Conservation (phyloP, 2,329 filamentous ascomycete genomes). For the Drechslerella stenobrocha region DNA sequence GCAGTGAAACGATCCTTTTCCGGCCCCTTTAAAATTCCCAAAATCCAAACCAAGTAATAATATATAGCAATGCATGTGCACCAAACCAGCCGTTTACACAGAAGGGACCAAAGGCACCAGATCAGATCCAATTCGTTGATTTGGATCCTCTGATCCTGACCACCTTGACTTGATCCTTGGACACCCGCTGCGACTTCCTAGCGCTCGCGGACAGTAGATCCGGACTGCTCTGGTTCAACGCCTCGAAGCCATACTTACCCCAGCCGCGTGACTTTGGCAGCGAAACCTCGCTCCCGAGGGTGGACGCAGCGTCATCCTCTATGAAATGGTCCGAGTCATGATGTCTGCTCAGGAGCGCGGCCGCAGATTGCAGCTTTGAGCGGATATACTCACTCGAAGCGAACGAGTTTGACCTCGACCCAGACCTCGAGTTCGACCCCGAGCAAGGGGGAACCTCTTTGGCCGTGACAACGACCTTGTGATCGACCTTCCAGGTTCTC, state of each 20-base stretch:
- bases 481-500: constrained; percentile 32
- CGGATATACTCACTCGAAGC: constrained; percentile 34
- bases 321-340: constrained; percentile 24
- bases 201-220: constrained; percentile 32
- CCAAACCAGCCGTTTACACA: too few species aligned
- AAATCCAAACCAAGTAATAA: constrained; percentile 16
- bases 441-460: constrained; percentile 19
- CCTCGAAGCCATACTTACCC: constrained; percentile 24
- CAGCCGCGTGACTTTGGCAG: constrained; percentile 20
- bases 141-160: constrained; percentile 36
- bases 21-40: background rate
- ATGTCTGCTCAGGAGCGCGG: constrained; percentile 11
- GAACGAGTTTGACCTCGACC: constrained; percentile 29
- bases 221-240: constrained; percentile 37
- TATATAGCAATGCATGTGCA: too few species aligned
- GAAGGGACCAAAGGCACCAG: background rate
- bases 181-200: constrained; percentile 36
- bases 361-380: constrained; percentile 14
- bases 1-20: background rate
- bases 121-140: constrained; percentile 33
- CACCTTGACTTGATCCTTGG: constrained; percentile 43
- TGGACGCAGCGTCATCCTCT: constrained; percentile 17
- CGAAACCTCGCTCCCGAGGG: constrained; percentile 16
- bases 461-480: constrained; percentile 29
- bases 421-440: constrained; percentile 5